These are phyloP conservation scores for Trifolium subterraneum DNA, from an alignment of 306 rosid genomes.

Conservation along the genomic window DNA sequence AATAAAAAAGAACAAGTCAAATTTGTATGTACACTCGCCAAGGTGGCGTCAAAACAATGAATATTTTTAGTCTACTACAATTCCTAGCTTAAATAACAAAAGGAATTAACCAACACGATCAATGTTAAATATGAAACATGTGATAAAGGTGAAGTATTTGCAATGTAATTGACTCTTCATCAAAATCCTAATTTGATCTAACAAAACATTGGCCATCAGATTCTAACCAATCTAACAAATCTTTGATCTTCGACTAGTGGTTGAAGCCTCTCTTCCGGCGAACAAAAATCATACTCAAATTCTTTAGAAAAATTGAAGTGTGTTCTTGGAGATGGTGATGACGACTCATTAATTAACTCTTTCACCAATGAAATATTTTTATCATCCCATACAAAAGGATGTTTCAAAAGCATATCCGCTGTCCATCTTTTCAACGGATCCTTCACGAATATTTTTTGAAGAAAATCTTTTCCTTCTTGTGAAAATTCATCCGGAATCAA, in stretches of 20 bases:
- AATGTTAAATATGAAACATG: background rate
- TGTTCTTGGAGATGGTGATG: slow-evolving; percentile 49
- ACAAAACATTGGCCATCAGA: slow-evolving; percentile 60
- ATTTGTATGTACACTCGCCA: too few species aligned
- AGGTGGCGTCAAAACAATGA: too few species aligned
- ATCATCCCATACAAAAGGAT: slow-evolving; percentile 49
- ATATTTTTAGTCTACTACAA: background rate
- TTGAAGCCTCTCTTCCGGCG: slow-evolving; percentile 48
- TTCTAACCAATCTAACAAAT: slow-evolving; percentile 52
- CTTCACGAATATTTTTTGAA: slow-evolving; percentile 64
- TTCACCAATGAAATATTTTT: slow-evolving; percentile 30
- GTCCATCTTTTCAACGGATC: slow-evolving; percentile 75
- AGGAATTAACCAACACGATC: too few species aligned
- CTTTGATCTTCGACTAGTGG: slow-evolving; percentile 39
- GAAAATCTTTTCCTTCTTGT: slow-evolving; percentile 67
- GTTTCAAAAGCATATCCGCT: slow-evolving; percentile 76
- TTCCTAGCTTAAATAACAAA: too few species aligned
- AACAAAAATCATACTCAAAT: background rate
- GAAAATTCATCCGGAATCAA: slow-evolving; percentile 63
- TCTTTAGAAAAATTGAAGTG: slow-evolving; percentile 60
- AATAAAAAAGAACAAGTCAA: too few species aligned
- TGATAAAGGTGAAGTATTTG: too few species aligned
- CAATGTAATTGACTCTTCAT: background rate
- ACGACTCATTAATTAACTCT: background rate
- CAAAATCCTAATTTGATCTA: slow-evolving; percentile 44